phyloP scores from a whole-genome alignment of 495 filamentous ascomycete species.

The Xylaria palmicola region DNA sequence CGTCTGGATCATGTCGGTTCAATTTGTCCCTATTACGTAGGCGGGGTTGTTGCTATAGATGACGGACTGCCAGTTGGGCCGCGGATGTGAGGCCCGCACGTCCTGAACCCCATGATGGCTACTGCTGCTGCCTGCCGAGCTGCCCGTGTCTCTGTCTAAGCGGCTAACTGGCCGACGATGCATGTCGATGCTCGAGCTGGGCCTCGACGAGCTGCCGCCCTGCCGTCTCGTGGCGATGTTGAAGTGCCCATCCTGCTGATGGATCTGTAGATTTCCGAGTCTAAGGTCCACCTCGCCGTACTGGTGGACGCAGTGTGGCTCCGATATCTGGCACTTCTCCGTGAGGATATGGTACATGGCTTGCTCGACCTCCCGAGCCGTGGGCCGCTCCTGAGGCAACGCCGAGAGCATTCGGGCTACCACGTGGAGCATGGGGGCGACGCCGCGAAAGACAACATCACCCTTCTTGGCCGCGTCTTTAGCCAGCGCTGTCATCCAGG shows the following conservation, averaged over 20 bases:
- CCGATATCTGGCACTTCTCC: conserved; percentile 40
- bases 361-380: conserved; percentile 45
- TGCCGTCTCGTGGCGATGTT: conserved; percentile 23
- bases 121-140: not conserved
- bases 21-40: conserved; percentile 6
- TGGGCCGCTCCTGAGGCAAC: conserved; percentile 46
- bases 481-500: conserved; percentile 71
- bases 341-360: conserved; percentile 45
- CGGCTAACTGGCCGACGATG: conserved; percentile 17
- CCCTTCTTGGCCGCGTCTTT: conserved; percentile 67
- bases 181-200: conserved; percentile 13
- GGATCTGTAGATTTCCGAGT: conserved; percentile 28
- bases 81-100: not conserved
- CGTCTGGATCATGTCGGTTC: not conserved
- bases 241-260: conserved; percentile 19
- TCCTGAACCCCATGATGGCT: conserved; percentile 14
- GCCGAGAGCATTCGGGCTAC: conserved; percentile 45
- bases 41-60: not conserved
- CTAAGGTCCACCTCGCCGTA: conserved; percentile 35
- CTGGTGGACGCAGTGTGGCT: conserved; percentile 47
- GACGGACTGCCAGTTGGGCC: not conserved
- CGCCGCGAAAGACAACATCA: conserved; percentile 50
- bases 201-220: conserved; percentile 12
- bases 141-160: conserved; percentile 18
- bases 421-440: conserved; percentile 47